Evolutionary conservation across 2,329 filamentous ascomycete species (phyloP), one percentile per base, ranked within the genome.

Genomic region (Karstenula rhodostoma): DNA sequence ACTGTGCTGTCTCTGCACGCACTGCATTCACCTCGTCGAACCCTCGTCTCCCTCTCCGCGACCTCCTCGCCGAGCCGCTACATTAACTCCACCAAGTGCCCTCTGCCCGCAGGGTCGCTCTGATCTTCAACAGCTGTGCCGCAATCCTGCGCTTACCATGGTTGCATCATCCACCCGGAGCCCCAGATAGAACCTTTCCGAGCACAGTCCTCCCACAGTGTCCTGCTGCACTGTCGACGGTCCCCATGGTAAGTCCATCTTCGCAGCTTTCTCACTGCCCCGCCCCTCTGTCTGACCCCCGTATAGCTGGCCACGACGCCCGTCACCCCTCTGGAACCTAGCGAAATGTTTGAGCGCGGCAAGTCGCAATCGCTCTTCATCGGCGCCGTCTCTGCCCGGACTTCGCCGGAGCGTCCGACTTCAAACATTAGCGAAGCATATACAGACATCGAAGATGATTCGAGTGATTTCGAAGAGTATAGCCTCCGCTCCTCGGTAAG

Each of bases 341-440:
- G 76, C 58, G 75, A 82, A 63, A 80, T 85, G 82, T 85, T 83
- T 73, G 77, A 82, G 65, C 79, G 79, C 67, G 78, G 76, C 51
- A 80, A 81, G 59, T 72, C 76, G 27, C 82, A 84, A 66, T 85
- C 87, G 19, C 87, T 91, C 74, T 90, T 91, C 77, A 82, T 85
- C 60, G 71, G 74, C 50, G 64, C 69, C 54, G 65, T 74, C 35
- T 69, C 73, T 52, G 72, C 73, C 42, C 71, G 77, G 17, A 77
- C 77, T 32, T 75, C 74, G 56, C 66, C 82, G 78, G 80, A 81
- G 57, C 84, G 90, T 60, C 90, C 90, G 42, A 77, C 86, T 40
- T 94, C 91, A 40, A 84, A 91, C 61, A 86, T 89, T 46, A 94
- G 91, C 23, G 90, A 93, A 70, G 90, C 93, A 66, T 91, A 93